Percentiles rank a stretch among this genome's conserved stretches.
phyloP scores from a whole-genome alignment of 2,329 filamentous ascomycete species.

The Penicillium sp. region DNA sequence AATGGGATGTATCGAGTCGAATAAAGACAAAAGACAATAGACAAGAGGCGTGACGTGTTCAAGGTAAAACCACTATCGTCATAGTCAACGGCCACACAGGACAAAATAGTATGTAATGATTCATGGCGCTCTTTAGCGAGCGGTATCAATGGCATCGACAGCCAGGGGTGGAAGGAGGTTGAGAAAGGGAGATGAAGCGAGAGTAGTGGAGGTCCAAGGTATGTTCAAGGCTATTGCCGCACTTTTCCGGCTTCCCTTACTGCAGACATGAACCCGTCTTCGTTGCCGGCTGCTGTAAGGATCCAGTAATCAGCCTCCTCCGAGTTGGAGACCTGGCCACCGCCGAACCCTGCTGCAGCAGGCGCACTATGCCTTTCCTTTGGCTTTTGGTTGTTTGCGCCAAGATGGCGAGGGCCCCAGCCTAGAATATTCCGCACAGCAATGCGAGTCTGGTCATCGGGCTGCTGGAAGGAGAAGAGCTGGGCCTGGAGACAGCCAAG shows the following conservation, averaged over 20 bases:
- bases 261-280: conserved; percentile 41
- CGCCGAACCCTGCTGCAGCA: conserved; percentile 32
- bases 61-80: conserved; percentile 1
- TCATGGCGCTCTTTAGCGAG: not conserved
- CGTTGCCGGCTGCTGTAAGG: conserved; percentile 34
- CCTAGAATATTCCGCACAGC: conserved; percentile 32
- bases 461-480: conserved; percentile 36
- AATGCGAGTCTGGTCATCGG: conserved; percentile 36
- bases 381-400: conserved; percentile 25
- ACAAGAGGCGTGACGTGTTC: not conserved
- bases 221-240: conserved; percentile 14
- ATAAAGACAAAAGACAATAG: conserved; percentile 12
- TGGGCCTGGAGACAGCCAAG: conserved; percentile 43
- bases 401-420: conserved; percentile 35
- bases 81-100: conserved; percentile 8
- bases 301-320: conserved; percentile 42
- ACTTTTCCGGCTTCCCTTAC: conserved; percentile 43
- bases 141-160: conserved; percentile 1
- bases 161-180: not conserved
- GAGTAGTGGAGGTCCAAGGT: not conserved
- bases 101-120: not conserved
- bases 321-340: conserved; percentile 33
- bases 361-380: conserved; percentile 37
- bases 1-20: conserved; percentile 7
- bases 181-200: conserved; percentile 2